Conservation (phyloP, 2,329 filamentous ascomycete genomes). For the Aspergillus glaucus region DNA sequence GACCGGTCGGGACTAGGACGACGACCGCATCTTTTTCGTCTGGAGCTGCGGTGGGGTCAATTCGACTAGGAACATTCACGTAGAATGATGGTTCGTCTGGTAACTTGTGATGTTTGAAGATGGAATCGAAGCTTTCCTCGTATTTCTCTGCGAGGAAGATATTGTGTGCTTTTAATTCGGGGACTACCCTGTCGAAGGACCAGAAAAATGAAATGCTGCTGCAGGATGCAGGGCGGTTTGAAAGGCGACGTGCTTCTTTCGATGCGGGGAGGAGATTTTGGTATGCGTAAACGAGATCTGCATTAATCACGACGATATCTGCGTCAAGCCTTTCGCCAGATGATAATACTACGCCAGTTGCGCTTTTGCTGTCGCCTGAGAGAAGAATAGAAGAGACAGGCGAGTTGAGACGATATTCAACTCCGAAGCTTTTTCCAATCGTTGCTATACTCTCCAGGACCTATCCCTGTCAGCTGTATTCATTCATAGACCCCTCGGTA, state of each 20-base stretch:
- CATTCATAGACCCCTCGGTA: constrained; percentile 17
- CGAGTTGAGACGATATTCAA: constrained; percentile 56
- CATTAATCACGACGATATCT: constrained; percentile 64
- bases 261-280: constrained; percentile 59
- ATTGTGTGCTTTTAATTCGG: constrained; percentile 64
- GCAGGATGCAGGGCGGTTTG: constrained; percentile 54
- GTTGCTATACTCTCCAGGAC: constrained; percentile 58
- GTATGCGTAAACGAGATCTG: constrained; percentile 69
- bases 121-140: constrained; percentile 65
- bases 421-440: constrained; percentile 57
- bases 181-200: constrained; percentile 41
- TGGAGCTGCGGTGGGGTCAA: constrained; percentile 63
- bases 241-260: background rate
- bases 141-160: constrained; percentile 72
- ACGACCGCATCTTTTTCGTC: constrained; percentile 59
- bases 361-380: constrained; percentile 32
- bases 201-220: constrained; percentile 72
- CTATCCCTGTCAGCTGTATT: background rate
- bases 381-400: constrained; percentile 53
- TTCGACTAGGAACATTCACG: constrained; percentile 66
- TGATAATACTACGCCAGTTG: constrained; percentile 35
- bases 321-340: constrained; percentile 54
- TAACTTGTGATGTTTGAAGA: constrained; percentile 63
- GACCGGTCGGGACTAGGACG: constrained; percentile 66
- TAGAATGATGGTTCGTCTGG: constrained; percentile 68